phyloP scores from a whole-genome alignment of 2,329 filamentous ascomycete species.

The Oidium heveae region DNA sequence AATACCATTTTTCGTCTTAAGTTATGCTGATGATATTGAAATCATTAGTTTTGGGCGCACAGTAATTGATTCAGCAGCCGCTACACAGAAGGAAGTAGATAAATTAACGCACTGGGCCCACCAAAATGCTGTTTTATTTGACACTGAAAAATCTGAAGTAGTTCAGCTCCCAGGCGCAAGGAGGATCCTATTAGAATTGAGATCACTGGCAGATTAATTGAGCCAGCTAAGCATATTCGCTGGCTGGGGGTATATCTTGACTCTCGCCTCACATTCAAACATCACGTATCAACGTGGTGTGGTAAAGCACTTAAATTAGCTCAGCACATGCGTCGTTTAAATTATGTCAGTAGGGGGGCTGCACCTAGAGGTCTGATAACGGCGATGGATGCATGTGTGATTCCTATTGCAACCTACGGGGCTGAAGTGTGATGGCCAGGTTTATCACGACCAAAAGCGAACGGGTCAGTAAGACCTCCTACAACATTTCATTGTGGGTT shows the following conservation, averaged over 20 bases:
- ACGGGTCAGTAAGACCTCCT: too few species aligned
- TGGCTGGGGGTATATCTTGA: neutral
- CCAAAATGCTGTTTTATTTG: neutral
- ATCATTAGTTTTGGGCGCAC: neutral
- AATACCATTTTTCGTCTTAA: neutral
- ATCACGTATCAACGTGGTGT: neutral
- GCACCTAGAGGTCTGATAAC: neutral
- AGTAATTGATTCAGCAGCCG: neutral
- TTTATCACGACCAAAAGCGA: too few species aligned
- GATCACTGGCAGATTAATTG: neutral
- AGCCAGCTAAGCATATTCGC: neutral
- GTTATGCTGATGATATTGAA: neutral
- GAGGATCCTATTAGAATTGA: neutral
- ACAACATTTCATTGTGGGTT: too few species aligned
- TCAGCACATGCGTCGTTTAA: neutral
- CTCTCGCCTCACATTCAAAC: neutral
- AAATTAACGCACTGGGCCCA: neutral
- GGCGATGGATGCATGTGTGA: neutral
- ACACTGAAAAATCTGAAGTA: neutral
- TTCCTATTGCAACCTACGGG: neutral
- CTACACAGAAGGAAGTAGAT: neutral
- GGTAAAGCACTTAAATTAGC: neutral
- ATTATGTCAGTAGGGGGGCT: neutral
- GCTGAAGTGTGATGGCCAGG: too few species aligned
- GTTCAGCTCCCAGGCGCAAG: neutral